Evolutionary conservation across 345 rosid genomes (phyloP).

Genomic region (Citrus mangshanensis): DNA sequence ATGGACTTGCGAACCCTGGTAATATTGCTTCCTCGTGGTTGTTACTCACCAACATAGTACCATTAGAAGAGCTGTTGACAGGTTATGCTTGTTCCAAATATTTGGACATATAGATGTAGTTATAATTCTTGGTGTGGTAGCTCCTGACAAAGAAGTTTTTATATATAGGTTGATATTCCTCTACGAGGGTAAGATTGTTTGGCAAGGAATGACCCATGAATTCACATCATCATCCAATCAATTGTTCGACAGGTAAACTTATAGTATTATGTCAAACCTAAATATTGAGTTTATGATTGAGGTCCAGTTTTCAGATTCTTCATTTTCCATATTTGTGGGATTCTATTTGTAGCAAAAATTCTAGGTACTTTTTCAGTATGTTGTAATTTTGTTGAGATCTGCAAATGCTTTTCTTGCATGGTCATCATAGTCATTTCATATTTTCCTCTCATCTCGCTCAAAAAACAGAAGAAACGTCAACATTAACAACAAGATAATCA

Average conservation of each 20-base stretch:
- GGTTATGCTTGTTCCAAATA: constrained; percentile 39
- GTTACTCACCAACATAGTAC: constrained; percentile 99
- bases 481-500: background rate
- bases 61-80: constrained; percentile 91
- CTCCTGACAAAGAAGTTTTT: constrained; percentile 2
- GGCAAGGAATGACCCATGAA: constrained; percentile 94
- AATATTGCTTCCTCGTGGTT: constrained; percentile 80
- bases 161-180: constrained; percentile 78
- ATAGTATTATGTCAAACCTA: background rate
- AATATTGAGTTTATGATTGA: background rate
- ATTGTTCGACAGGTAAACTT: constrained; percentile 76
- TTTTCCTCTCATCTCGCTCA: background rate
- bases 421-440: background rate
- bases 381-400: background rate
- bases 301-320: background rate
- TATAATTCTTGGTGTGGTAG: constrained; percentile 6
- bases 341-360: background rate
- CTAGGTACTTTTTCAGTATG: background rate
- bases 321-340: background rate
- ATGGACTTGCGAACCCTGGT: constrained; percentile 62
- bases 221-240: constrained; percentile 68
- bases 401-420: background rate
- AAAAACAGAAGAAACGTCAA: background rate
- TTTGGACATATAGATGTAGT: background rate
- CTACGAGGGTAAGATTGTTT: constrained; percentile 82